Base-by-base conservation (phyloP, 129 eudicot species). In the Tagetes erecta region DNA sequence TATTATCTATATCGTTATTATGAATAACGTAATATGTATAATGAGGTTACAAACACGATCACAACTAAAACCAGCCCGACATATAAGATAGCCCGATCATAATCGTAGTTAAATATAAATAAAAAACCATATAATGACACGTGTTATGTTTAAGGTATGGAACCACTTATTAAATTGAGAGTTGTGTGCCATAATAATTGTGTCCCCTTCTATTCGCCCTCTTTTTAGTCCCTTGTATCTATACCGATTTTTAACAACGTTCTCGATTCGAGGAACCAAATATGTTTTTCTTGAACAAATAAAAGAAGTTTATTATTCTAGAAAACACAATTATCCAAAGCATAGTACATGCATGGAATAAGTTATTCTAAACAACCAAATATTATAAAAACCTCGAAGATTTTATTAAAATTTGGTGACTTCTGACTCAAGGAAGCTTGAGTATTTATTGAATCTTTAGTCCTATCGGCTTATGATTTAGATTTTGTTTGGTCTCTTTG, bases 81-180 rank as follows among this genome's bases (percentile, higher is more conserved):
- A 20, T 20, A 20, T 20, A 20, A 20, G 27, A 20, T 20, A 20
- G 27, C 27, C 27, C 27, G 27, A 0, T 20, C 13, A 11, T 8
- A 8, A 14, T 55, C 20, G 6, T 56, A 30, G 42, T 13, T 46
- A 0, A 3, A 42, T 8, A 62, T 13, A 46, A 46, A 13, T 67
- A 58, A 47, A 69, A 45, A 57, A 46, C 46, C 76, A 77, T 58
- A 70, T 47, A 64, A 77, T 59, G 70, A 31, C 64, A 70, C 81
- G 52, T 69, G 76, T 77, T 46, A 41, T 69, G 76, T 77, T 46
- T 47, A 67, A 68, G 68, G 81, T 60, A 69, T 77, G 81, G 76
- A 77, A 77, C 76, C 76, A 62, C 76, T 70, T 60, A 77, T 50
- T 59, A 62, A 38, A 59, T 37, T 46, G 72, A 70, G 39, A 59